Base-by-base conservation (phyloP, 345 rosid genomes). In the Citropsis articulata region DNA sequence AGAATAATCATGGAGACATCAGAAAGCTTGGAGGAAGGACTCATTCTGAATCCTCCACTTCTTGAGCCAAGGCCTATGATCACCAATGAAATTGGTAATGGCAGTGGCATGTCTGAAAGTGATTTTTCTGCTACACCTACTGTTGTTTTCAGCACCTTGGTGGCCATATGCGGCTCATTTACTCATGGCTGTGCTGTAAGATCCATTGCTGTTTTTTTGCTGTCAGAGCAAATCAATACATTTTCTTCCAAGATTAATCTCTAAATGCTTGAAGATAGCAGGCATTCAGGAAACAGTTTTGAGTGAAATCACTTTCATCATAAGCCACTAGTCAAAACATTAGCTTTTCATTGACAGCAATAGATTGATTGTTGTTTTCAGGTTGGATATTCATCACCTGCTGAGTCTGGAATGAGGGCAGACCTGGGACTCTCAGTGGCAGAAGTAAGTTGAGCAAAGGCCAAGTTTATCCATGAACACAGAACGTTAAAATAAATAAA, bases 301-400 rank as follows among this genome's bases (percentile, higher is more conserved):
- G 22, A 14, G 42, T 25, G 25, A 8, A 66, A 35, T 36, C 12
- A 9, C 45, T 66, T 66, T 33, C 14, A 35, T 66, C 7, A 9
- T 1, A 6, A 12, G 42, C 27, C 4, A 36, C 7, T 1, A 66
- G n/a, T 30, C 50, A 66, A 9, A 65, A 5, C 3, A 18, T 31
- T 35, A 66, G 50, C 1, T 59, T 59, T 9, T 59, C 63, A n/a
- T 5, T 59, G 33, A 28, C 38, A 0, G n/a, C 13, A 35, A 7
- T 64, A 64, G 27, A n/a, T 67, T 48, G 50, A 12, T 42, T 42
- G 13, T 12, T 42, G 50, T 62, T 13, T 66, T 82, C 84, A 91
- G 93, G 45, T 83, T 78, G 89, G 91, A 42, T 93, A 87, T 69
- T 84, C 97, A 14, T 88, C 94, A 30, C 91, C 98, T 1, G 93